Percentiles rank a stretch among this genome's conserved stretches.
phyloP scores from a whole-genome alignment of 2,329 filamentous ascomycete species.

The Beauveria asiatica region DNA sequence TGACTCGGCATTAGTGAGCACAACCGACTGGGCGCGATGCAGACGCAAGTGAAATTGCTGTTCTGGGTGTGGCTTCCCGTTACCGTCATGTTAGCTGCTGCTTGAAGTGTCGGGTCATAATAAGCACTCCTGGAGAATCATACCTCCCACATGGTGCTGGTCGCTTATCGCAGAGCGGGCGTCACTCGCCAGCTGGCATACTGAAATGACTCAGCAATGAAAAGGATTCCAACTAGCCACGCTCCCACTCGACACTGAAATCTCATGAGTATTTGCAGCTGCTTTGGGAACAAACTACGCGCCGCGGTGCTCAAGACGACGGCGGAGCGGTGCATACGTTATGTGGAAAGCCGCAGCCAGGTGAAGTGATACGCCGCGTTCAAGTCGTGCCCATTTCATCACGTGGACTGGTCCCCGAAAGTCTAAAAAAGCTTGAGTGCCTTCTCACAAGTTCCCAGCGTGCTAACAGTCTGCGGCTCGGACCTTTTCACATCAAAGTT shows the following conservation, averaged over 20 bases:
- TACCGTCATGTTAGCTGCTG: background rate
- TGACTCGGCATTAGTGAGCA: conserved; percentile 67
- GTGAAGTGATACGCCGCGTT: background rate
- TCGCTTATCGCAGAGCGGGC: background rate
- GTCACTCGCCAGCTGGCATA: background rate
- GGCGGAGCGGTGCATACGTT: background rate
- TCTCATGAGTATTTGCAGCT: background rate
- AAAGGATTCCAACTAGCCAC: background rate
- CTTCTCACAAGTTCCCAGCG: too few relatives aligned
- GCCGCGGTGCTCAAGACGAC: background rate
- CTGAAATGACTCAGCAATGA: background rate
- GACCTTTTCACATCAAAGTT: too few relatives aligned
- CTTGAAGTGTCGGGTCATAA: background rate
- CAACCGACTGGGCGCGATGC: conserved; percentile 72
- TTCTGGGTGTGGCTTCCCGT: conserved; percentile 49
- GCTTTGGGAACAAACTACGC: background rate
- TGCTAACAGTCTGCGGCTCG: background rate
- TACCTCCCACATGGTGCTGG: conserved; percentile 10
- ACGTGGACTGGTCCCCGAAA: background rate
- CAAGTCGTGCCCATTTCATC: background rate
- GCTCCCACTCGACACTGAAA: background rate
- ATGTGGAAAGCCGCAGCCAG: background rate
- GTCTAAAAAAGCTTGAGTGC: background rate
- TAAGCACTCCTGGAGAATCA: background rate
- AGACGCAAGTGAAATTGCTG: conserved; percentile 67